Base-by-base conservation (phyloP, 192 early-diverging fungal species). In the Chytriomyces sp. region DNA sequence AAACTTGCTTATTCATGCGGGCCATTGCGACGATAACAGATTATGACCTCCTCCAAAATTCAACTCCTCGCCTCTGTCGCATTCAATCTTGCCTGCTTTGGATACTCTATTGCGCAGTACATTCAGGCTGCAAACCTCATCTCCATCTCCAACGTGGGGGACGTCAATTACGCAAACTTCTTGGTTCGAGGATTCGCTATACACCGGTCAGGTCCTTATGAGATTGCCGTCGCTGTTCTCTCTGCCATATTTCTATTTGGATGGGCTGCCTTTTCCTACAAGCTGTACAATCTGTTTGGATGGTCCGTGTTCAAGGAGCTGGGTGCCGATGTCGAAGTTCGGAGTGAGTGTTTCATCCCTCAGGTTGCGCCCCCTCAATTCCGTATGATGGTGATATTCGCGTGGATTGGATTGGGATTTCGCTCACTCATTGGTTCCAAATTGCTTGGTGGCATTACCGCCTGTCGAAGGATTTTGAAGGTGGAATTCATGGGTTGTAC, bases 291-390 rank as follows among this genome's bases (percentile, higher is more conserved):
- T 14, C 67, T 85, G 5, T 88, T 85, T 81, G 86, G 86, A 26
- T 88, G 86, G 86, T 78, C 64, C 22, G 76, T 84, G 8, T 88
- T 82, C 71, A 88, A 88, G 73, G 77, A 84, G 53, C 72, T 88
- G 28, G 86, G 86, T 17, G 86, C 86, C 1, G 86, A 88, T 60
- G 73, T 88, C 22, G 52, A 60, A 31, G 79, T 88, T 1, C 60
- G 77, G 52, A 77, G 81, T 82, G 71, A 78, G 84, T 82, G 26
- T 37, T n/a, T 49, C 7, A 2, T 59, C 19, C 32, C 12, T 61
- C 70, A 44, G 7, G 41, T 44, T 44, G 41, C 41, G 41, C 8
- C 41, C 41, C 8, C 44, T 49, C 1, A 49, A 22, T 2, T 49
- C 14, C 12, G 22, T 0, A 22, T 49, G 44, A 49, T 49, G 44